Conservation (phyloP, 108 stramenopile species). For the Skeletonema menzelii region DNA sequence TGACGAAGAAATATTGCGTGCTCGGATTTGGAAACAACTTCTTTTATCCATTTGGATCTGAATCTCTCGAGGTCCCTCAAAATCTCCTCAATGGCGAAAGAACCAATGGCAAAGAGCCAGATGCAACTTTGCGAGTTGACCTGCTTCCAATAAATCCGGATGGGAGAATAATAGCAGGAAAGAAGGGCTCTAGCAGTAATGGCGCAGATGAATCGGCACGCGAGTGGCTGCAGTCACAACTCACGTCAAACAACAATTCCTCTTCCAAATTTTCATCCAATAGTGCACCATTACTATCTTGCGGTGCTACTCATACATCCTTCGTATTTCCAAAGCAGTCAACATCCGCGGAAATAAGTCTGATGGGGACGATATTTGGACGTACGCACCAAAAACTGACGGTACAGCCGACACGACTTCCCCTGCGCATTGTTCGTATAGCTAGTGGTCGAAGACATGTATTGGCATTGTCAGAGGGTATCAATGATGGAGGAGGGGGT, state of each 20-base stretch:
- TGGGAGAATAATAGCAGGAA: neutral
- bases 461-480: constrained; percentile 43
- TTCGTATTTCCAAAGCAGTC: constrained; percentile 21
- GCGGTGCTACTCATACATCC: constrained; percentile 50
- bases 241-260: neutral
- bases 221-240: neutral
- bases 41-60: constrained; percentile 41
- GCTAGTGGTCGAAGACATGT: constrained; percentile 49
- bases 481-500: constrained; percentile 46
- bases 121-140: neutral
- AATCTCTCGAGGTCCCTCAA: constrained; percentile 27
- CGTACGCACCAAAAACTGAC: constrained; percentile 25
- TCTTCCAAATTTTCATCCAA: constrained; percentile 13
- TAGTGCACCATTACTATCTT: constrained; percentile 21
- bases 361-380: constrained; percentile 49
- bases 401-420: constrained; percentile 46
- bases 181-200: neutral
- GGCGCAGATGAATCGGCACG: neutral
- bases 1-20: constrained; percentile 35
- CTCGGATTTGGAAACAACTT: constrained; percentile 49
- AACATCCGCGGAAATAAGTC: constrained; percentile 3
- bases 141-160: constrained; percentile 7
- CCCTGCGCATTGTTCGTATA: constrained; percentile 31
- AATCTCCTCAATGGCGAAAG: constrained; percentile 13
- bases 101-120: neutral